Base-by-base conservation (phyloP, 1,284 basidiomycete genomes). In the Coniferiporia sulphurascens region DNA sequence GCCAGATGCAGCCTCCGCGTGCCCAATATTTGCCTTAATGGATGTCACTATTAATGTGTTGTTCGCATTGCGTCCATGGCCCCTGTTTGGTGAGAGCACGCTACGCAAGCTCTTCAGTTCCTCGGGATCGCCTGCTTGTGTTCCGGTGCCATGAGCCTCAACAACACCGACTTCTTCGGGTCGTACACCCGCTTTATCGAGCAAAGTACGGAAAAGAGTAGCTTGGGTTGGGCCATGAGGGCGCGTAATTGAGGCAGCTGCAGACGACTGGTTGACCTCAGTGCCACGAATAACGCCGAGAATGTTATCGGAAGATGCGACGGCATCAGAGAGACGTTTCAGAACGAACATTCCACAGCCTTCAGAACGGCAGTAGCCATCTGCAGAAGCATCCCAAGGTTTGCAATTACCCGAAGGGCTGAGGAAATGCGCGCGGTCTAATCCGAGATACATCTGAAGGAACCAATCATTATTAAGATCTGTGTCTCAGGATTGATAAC, bases 1-100 rank as follows among this genome's bases (percentile, higher is more conserved):
- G 0, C 87, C 88, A 19, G 86, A 88, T 7, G 88, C 87, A 0
- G 87, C 86, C 67, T 89, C 88, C 3, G 86, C 72, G 66, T 90
- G 87, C 0, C 88, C 87, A 35, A 89, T 81, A 66, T 87, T 89
- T 12, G 80, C 84, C 64, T 89, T 90, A 63, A 89, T 72, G 1
- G 84, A 85, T 8, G 84, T 85, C 36, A 89, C 70, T 62, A 86
- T 79, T 19, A 90, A 77, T 8, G 80, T 79, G 60, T 84, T 83
- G 52, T 71, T 68, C 34, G 67, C 48, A 1, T 69, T 63, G 32
- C 81, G 77, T 13, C 43, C 55, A 8, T 22, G 27, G 6, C 56
- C 60, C 8, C 22, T 13, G 38, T 72, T 68, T 22, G 65, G 65
- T 1, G 76, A 73, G 59, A 89, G 79, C 32, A 85, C 78, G n/a